A percentile compares a stretch with the other conserved stretches of the same genome.
Evolutionary conservation across 2,329 filamentous ascomycete genomes (phyloP).

Genomic region (Fusarium illudens): DNA sequence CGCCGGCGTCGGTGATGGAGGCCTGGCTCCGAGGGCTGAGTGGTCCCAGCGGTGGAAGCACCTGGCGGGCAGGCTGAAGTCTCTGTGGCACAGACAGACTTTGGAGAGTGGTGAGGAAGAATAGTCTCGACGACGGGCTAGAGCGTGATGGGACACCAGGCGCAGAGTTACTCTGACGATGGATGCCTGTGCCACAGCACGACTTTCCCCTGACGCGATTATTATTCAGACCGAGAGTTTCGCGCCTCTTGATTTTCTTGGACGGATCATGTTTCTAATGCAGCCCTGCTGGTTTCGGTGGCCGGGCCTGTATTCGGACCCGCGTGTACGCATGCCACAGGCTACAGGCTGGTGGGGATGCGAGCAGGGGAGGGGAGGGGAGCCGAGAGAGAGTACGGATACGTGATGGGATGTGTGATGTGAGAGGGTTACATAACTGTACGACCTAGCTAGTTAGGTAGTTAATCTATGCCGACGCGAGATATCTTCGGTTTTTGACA

Average conservation of each 20-base stretch:
- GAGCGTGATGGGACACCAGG: not conserved
- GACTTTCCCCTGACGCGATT: not conserved
- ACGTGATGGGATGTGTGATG: not conserved
- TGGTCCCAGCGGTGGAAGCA: slow-evolving; percentile 30
- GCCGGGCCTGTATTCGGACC: slow-evolving; percentile 19
- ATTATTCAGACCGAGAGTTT: not conserved
- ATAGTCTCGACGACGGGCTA: not conserved
- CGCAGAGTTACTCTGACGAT: slow-evolving; percentile 2
- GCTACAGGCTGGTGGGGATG: not conserved
- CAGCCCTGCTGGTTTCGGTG: slow-evolving; percentile 33
- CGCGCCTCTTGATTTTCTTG: slow-evolving; percentile 21
- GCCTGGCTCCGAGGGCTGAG: slow-evolving; percentile 3
- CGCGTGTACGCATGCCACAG: slow-evolving; percentile 3
- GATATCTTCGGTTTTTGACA: not conserved
- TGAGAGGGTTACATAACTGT: slow-evolving; percentile 20
- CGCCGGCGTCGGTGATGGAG: slow-evolving; percentile 29
- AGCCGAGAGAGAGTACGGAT: slow-evolving; percentile 11
- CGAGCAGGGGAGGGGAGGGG: slow-evolving; percentile 18
- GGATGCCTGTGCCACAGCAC: not conserved
- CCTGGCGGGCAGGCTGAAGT: slow-evolving; percentile 20
- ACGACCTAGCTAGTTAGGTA: not conserved
- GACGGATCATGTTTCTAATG: slow-evolving; percentile 21
- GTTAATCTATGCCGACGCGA: slow-evolving; percentile 15
- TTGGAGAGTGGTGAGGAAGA: slow-evolving; percentile 2
- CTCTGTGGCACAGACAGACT: slow-evolving; percentile 18